Evolutionary conservation across 306 rosid genomes (phyloP).

Genomic region (Cercis canadensis): DNA sequence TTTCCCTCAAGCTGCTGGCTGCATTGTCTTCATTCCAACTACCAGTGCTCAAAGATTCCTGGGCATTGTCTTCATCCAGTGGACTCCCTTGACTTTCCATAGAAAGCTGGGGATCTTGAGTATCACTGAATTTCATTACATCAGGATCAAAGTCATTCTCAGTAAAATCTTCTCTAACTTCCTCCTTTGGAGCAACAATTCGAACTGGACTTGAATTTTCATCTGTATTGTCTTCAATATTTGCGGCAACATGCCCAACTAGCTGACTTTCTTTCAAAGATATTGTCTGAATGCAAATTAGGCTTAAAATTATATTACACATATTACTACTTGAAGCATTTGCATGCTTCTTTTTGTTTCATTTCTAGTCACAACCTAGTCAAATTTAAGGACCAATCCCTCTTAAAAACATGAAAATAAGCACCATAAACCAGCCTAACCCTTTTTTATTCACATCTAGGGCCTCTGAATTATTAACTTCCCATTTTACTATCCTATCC

Average conservation of each 20-base stretch:
- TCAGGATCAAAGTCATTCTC: conserved; percentile 32
- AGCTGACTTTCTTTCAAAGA: conserved; percentile 83
- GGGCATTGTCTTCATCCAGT: conserved; percentile 44
- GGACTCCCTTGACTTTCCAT: conserved; percentile 43
- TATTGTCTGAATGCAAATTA: conserved; percentile 74
- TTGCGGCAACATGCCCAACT: conserved; percentile 62
- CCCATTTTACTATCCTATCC: too few species aligned
- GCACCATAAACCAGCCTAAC: too few species aligned
- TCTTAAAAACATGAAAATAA: too few species aligned
- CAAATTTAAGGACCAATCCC: too few species aligned
- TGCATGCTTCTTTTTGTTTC: too few species aligned
- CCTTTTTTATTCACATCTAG: too few species aligned
- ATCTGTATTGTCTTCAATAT: conserved; percentile 58
- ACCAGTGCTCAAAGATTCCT: conserved; percentile 21
- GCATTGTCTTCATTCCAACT: conserved; percentile 46
- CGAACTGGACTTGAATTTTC: conserved; percentile 69
- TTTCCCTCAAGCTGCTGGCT: conserved; percentile 45
- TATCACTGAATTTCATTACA: conserved; percentile 32
- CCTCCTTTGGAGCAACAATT: conserved; percentile 62
- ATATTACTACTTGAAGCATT: not conserved
- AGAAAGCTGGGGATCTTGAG: conserved; percentile 48
- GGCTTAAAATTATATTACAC: conserved; percentile 34
- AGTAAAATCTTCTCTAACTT: conserved; percentile 43
- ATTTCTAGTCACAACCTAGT: too few species aligned
- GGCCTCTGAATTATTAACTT: too few species aligned